Conservation (phyloP, 2,329 filamentous ascomycete species). For the Penicillium nordicum region DNA sequence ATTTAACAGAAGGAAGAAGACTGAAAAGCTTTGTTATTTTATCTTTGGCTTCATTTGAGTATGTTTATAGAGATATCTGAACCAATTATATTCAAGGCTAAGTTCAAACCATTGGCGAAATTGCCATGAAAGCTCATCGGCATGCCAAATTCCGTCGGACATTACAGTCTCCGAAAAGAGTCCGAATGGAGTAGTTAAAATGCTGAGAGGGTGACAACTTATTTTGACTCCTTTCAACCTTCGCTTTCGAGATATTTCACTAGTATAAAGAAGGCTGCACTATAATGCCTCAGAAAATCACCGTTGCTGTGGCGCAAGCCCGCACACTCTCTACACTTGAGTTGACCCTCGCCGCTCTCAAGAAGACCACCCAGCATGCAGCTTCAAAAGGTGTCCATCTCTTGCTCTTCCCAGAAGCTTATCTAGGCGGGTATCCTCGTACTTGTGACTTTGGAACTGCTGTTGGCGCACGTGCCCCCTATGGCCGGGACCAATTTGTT, state of each 20-base stretch:
- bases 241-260: background rate
- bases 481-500: constrained; percentile 77
- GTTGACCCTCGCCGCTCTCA: constrained; percentile 65
- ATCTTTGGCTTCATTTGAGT: background rate
- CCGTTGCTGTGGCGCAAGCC: constrained; percentile 47
- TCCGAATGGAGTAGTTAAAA: background rate
- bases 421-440: constrained; percentile 85
- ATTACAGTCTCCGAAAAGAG: background rate
- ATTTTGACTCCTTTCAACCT: background rate
- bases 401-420: constrained; percentile 87
- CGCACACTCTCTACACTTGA: constrained; percentile 42
- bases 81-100: background rate
- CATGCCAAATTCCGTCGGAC: background rate
- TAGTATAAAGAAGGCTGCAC: background rate
- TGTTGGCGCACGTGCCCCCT: constrained; percentile 64
- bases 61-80: background rate
- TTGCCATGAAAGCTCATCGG: background rate
- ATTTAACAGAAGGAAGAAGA: background rate
- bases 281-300: constrained; percentile 28
- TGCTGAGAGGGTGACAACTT: background rate
- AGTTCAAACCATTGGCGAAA: background rate
- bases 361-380: constrained; percentile 62
- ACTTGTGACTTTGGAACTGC: constrained; percentile 72
- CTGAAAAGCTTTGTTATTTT: background rate
- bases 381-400: constrained; percentile 60